A percentile compares a stretch with the other conserved stretches of the same genome.
These are phyloP conservation scores for Penicillium pancosmium DNA, from an alignment of 495 filamentous ascomycete species.

Conservation along the genomic window DNA sequence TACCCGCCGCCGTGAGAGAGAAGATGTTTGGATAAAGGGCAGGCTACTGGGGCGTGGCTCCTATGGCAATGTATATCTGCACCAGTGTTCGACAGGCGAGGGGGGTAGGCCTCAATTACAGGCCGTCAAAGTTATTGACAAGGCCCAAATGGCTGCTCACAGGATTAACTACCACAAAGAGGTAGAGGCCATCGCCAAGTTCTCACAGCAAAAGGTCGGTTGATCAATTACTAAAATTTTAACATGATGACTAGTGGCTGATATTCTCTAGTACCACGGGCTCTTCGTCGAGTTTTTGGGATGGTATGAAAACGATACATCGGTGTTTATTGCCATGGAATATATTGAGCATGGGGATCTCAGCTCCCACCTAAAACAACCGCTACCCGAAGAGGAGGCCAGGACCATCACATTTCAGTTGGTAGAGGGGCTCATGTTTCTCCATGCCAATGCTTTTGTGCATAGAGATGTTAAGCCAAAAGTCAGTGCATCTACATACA, in stretches of 20 bases:
- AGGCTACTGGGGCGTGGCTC: neutral
- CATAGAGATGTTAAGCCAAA: conserved; percentile 56
- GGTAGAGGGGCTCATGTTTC: conserved; percentile 41
- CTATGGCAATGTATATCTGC: neutral
- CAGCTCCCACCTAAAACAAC: conserved; percentile 12
- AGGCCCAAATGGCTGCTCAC: neutral
- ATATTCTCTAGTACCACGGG: conserved; percentile 9
- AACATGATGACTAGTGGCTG: neutral
- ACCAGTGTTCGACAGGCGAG: neutral
- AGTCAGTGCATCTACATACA: conserved; percentile 19
- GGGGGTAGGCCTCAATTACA: neutral
- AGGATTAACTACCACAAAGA: conserved; percentile 13
- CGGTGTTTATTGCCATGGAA: conserved; percentile 42
- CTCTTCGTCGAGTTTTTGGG: conserved; percentile 35
- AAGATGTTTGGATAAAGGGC: neutral
- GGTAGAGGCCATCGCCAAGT: conserved; percentile 20
- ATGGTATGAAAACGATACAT: conserved; percentile 34
- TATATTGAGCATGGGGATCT: conserved; percentile 32
- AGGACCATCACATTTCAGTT: conserved; percentile 43
- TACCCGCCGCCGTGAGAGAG: neutral
- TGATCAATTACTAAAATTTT: neutral
- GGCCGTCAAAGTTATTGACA: neutral
- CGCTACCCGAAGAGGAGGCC: conserved; percentile 39
- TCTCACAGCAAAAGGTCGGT: conserved; percentile 21
- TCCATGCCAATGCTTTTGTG: conserved; percentile 48